phyloP scores from a whole-genome alignment of 495 filamentous ascomycete genomes.

The Astrothelium macrocarpum region DNA sequence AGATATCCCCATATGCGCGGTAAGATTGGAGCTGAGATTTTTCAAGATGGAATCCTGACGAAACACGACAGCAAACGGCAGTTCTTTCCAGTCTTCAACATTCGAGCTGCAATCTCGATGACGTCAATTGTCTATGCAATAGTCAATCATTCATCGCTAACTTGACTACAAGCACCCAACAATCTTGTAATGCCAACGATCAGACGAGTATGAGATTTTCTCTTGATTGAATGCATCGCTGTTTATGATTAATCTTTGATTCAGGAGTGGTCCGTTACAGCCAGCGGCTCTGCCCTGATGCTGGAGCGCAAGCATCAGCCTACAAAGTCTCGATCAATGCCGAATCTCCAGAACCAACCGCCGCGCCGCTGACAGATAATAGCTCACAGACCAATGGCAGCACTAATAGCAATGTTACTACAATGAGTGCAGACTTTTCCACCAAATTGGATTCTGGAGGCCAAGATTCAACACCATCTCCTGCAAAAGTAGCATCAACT shows the following conservation, averaged over 20 bases:
- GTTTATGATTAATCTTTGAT: background rate
- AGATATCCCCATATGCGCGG: background rate
- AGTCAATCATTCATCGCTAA: background rate
- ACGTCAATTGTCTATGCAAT: constrained; percentile 1
- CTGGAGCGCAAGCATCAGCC: background rate
- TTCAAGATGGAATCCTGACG: background rate
- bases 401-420: background rate
- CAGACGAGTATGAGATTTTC: background rate
- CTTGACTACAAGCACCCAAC: background rate
- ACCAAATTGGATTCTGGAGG: background rate
- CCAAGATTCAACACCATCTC: background rate
- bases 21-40: background rate
- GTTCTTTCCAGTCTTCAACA: background rate
- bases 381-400: background rate
- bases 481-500: background rate
- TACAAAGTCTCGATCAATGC: background rate
- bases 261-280: background rate
- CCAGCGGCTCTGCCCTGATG: background rate
- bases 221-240: background rate
- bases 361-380: background rate
- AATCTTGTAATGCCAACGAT: background rate
- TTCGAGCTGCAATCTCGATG: background rate
- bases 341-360: background rate
- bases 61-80: background rate
- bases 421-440: background rate